A percentile compares a stretch with the other conserved stretches of the same genome.
Evolutionary conservation across 257 asterid species (phyloP).

Genomic region (Ocimum tenuiflorum): DNA sequence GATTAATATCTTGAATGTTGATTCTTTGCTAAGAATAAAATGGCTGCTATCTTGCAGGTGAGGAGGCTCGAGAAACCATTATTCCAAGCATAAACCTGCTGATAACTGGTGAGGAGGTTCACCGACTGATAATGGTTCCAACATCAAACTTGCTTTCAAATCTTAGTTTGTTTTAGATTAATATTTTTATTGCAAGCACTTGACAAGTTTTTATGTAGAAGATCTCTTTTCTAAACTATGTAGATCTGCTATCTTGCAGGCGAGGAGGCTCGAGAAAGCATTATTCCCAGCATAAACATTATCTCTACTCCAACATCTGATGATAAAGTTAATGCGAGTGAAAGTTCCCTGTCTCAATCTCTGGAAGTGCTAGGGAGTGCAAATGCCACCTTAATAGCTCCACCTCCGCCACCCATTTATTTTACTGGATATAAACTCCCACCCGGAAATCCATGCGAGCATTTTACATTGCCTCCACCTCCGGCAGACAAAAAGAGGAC

Average conservation of each 20-base stretch:
- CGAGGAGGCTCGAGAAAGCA: constrained; percentile 47
- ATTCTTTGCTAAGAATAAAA: background rate
- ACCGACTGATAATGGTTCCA: background rate
- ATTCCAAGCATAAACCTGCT: constrained; percentile 23
- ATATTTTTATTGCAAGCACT: background rate
- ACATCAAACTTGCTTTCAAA: background rate
- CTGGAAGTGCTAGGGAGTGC: constrained; percentile 20
- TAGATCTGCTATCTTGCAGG: constrained; percentile 35
- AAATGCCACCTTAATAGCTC: constrained; percentile 12
- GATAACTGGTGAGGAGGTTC: background rate
- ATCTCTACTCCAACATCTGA: constrained; percentile 33
- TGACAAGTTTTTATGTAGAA: background rate
- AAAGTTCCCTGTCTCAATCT: constrained; percentile 5
- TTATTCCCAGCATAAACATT: constrained; percentile 33
- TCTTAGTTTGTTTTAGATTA: background rate
- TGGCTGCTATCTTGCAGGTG: constrained; percentile 43
- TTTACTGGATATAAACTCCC: constrained; percentile 83
- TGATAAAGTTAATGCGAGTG: constrained; percentile 19
- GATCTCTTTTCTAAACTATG: background rate
- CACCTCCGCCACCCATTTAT: constrained; percentile 35
- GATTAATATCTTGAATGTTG: background rate
- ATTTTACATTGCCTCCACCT: constrained; percentile 84
- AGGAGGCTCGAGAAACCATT: constrained; percentile 40
- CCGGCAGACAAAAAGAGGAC: constrained; percentile 84
- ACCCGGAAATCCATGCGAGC: constrained; percentile 85